Percentiles rank a stretch among this genome's conserved stretches.
Evolutionary conservation across 2,329 filamentous ascomycete genomes (phyloP).

Genomic region (Microascus cirrosus): DNA sequence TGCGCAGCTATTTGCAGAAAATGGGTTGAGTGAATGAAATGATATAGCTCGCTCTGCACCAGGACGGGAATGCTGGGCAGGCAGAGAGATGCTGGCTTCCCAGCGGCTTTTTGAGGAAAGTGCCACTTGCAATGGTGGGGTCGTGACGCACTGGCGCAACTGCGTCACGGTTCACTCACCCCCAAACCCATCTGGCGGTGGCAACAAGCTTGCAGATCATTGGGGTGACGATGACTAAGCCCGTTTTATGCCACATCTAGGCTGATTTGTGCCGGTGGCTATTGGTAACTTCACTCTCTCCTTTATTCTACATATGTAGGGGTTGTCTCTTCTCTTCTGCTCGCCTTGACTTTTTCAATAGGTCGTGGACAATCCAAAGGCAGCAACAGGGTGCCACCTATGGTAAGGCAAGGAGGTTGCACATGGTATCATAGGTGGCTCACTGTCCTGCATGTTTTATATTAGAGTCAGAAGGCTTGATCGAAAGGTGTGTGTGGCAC

Average conservation of each 20-base stretch:
- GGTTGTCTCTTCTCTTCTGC: too few relatives aligned
- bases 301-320: background rate
- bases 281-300: background rate
- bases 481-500: background rate
- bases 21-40: background rate
- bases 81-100: background rate
- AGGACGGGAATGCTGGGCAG: background rate
- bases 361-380: too few relatives aligned
- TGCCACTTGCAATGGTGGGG: background rate
- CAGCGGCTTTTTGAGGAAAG: background rate
- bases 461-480: background rate
- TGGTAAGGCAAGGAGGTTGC: background rate
- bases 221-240: background rate
- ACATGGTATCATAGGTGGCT: background rate
- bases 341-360: too few relatives aligned
- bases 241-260: background rate
- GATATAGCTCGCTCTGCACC: background rate
- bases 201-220: background rate
- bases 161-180: background rate
- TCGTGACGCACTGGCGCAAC: background rate
- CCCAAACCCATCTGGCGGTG: background rate
- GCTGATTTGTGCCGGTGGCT: background rate
- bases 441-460: background rate
- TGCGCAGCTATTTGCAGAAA: background rate
- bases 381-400: background rate